phyloP scores from a whole-genome alignment of 2,329 filamentous ascomycete genomes.

The Xylaria sp. region DNA sequence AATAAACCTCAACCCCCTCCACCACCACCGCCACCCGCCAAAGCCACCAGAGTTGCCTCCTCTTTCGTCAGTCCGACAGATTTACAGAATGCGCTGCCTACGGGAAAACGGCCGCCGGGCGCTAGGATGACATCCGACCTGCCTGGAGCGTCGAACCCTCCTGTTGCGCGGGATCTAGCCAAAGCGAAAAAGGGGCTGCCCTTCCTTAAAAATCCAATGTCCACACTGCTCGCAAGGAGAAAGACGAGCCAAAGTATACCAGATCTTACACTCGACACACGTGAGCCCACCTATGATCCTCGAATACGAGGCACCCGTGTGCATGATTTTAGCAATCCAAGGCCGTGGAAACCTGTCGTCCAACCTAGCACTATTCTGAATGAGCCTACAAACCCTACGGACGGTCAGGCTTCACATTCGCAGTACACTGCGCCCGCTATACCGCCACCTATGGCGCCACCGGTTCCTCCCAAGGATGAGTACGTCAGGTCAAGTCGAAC shows the following conservation, averaged over 20 bases:
- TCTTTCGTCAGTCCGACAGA: constrained; percentile 65
- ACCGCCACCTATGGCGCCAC: constrained; percentile 47
- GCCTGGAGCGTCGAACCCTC: constrained; percentile 47
- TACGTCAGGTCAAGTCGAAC: constrained; percentile 45
- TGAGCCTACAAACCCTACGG: constrained; percentile 39
- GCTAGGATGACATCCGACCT: constrained; percentile 56
- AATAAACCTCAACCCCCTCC: constrained; percentile 44
- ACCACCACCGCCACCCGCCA: constrained; percentile 47
- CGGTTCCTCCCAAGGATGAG: constrained; percentile 56
- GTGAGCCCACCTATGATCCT: constrained; percentile 67
- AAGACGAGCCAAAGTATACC: constrained; percentile 63
- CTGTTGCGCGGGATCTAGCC: constrained; percentile 53
- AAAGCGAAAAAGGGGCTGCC: constrained; percentile 66
- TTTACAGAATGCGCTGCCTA: constrained; percentile 53
- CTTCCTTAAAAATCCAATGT: constrained; percentile 70
- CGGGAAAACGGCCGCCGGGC: constrained; percentile 58
- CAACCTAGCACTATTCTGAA: constrained; percentile 43
- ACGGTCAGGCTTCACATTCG: constrained; percentile 38
- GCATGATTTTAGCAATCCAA: constrained; percentile 74
- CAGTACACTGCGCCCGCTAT: constrained; percentile 14
- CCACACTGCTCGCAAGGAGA: constrained; percentile 67
- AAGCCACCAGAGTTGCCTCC: constrained; percentile 52
- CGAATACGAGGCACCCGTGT: constrained; percentile 72
- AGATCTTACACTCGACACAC: constrained; percentile 57
- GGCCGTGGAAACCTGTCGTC: constrained; percentile 57